Evolutionary conservation across 345 rosid species (phyloP).

Genomic region (Populus davidiana): DNA sequence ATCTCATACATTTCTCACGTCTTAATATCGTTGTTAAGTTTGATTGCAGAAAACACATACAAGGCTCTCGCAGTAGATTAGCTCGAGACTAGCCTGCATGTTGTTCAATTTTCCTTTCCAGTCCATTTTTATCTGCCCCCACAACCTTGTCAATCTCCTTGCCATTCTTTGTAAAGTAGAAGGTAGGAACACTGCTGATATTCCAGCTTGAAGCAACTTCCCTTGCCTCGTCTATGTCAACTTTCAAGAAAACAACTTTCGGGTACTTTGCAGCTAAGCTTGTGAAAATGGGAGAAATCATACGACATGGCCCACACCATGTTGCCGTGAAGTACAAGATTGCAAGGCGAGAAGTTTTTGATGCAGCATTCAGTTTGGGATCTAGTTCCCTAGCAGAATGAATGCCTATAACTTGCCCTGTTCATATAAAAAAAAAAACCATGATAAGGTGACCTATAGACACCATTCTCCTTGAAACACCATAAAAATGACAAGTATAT

Average conservation of each 20-base stretch:
- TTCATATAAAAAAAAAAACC: slow-evolving; percentile 5
- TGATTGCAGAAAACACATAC: not conserved
- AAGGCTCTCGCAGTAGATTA: not conserved
- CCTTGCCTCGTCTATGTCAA: slow-evolving; percentile 61
- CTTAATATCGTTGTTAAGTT: not conserved
- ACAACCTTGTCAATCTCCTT: slow-evolving; percentile 82
- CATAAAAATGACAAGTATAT: not conserved
- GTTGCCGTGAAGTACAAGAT: slow-evolving; percentile 85
- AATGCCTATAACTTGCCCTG: slow-evolving; percentile 75
- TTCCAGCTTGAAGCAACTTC: slow-evolving; percentile 66
- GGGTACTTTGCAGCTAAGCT: slow-evolving; percentile 67
- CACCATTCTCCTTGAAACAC: too few species aligned
- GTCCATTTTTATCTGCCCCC: slow-evolving; percentile 74
- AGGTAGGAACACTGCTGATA: slow-evolving; percentile 70
- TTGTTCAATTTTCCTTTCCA: slow-evolving; percentile 64
- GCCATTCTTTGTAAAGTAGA: slow-evolving; percentile 67
- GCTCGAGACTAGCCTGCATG: slow-evolving; percentile 36
- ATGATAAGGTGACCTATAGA: not conserved
- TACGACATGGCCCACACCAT: slow-evolving; percentile 94
- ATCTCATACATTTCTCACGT: not conserved
- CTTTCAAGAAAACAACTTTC: slow-evolving; percentile 73
- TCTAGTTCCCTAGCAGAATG: slow-evolving; percentile 67
- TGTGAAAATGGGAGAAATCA: slow-evolving; percentile 75
- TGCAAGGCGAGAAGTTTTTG: slow-evolving; percentile 63
- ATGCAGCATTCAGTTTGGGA: slow-evolving; percentile 58